Evolutionary conservation across 306 rosid genomes (phyloP).

Genomic region (Quercus parvula): DNA sequence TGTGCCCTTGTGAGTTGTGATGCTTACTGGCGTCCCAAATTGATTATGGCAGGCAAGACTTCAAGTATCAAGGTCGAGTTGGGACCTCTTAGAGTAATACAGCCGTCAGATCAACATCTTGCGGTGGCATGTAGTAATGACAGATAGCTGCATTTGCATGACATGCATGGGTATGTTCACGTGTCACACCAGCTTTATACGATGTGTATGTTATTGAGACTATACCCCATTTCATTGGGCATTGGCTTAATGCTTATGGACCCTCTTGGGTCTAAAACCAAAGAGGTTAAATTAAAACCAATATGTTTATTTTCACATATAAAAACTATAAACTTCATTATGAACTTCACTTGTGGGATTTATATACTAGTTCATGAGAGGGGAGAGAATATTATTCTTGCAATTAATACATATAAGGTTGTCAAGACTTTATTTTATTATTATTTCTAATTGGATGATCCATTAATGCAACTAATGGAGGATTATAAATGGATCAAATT

Average conservation of each 20-base stretch:
- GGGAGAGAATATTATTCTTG: too few species aligned
- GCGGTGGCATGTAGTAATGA: slow-evolving; percentile 27
- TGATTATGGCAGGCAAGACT: not conserved
- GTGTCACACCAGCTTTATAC: not conserved
- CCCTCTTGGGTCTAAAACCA: too few species aligned
- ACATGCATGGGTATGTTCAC: slow-evolving; percentile 35
- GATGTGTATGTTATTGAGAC: not conserved
- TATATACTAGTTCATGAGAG: too few species aligned
- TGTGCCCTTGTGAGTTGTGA: too few species aligned
- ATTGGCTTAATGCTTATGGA: not conserved
- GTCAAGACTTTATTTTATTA: not conserved
- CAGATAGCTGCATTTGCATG: slow-evolving; percentile 20
- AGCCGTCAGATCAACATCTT: slow-evolving; percentile 27
- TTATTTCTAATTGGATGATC: not conserved
- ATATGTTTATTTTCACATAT: too few species aligned
- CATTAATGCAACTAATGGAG: not conserved
- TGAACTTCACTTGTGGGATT: too few species aligned
- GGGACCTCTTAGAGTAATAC: slow-evolving; percentile 26
- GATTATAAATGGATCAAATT: slow-evolving; percentile 1
- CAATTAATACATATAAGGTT: too few species aligned
- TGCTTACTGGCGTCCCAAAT: too few species aligned
- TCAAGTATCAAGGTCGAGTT: not conserved
- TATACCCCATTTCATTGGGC: not conserved
- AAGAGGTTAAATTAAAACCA: too few species aligned
- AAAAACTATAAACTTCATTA: too few species aligned